A percentile compares a stretch with the other conserved stretches of the same genome.
These are phyloP conservation scores for Globisporangium cederbergense DNA, from an alignment of 352 stramenopile genomes.

Conservation along the genomic window DNA sequence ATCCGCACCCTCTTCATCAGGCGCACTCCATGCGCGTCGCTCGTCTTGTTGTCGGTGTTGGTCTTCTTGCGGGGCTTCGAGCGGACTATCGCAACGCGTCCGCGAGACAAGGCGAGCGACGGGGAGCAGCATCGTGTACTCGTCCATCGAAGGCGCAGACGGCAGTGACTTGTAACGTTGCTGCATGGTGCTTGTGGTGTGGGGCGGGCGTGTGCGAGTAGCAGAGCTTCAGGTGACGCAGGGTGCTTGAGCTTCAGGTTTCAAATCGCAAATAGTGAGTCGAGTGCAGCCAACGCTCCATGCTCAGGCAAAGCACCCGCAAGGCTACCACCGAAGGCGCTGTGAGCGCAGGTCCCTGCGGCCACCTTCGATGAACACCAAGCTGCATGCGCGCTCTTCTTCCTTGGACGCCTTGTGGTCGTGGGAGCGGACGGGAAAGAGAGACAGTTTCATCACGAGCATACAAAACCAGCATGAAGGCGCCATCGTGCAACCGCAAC, in stretches of 20 bases:
- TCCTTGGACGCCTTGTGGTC: neutral
- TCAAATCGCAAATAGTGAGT: neutral
- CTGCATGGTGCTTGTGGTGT: neutral
- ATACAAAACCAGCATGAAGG: constrained; percentile 1
- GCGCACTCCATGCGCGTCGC: too few relatives aligned
- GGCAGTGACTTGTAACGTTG: neutral
- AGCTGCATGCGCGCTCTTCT: neutral
- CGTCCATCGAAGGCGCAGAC: constrained; percentile 1
- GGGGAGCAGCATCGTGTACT: neutral
- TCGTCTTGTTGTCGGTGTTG: neutral
- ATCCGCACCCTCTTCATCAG: neutral
- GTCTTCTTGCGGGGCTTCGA: neutral
- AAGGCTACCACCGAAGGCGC: neutral
- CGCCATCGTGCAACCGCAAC: neutral
- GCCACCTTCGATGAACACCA: neutral
- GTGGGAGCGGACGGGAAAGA: neutral
- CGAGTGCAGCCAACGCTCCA: neutral
- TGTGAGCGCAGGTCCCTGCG: neutral
- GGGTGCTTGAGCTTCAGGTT: neutral
- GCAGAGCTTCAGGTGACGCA: neutral
- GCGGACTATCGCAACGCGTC: neutral
- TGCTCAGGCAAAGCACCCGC: neutral
- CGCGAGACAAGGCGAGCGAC: neutral
- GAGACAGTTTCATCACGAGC: neutral
- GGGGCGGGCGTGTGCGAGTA: neutral